Percentiles rank a stretch among this genome's conserved stretches.
Conservation (phyloP, 2,329 filamentous ascomycete species). For the Cytospora piceicola region DNA sequence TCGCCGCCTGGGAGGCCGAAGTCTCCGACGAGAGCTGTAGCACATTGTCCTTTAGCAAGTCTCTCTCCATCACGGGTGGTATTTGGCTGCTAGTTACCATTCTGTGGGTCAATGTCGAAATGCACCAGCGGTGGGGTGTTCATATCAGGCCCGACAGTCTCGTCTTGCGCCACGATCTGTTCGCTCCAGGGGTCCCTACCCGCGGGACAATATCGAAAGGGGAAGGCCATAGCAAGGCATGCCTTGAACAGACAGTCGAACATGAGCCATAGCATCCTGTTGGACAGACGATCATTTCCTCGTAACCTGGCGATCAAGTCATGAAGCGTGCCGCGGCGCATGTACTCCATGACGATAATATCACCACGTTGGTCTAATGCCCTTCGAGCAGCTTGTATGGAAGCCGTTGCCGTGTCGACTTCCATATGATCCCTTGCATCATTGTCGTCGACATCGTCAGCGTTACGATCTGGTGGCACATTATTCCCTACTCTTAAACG, state of each 20-base stretch:
- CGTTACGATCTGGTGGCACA: no score
- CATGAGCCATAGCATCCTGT: conserved; percentile 12
- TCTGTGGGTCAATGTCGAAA: conserved; percentile 13
- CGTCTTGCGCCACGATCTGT: background rate
- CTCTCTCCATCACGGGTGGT: background rate
- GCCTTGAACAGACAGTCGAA: conserved; percentile 18
- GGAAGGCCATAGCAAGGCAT: conserved; percentile 5
- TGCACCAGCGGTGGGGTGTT: conserved; percentile 8
- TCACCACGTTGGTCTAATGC: background rate
- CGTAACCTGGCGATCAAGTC: background rate
- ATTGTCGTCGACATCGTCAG: no score
- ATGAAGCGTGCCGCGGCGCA: conserved; percentile 1
- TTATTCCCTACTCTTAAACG: background rate
- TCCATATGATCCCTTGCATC: background rate
- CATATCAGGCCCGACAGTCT: no score
- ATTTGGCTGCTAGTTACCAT: background rate
- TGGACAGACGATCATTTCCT: background rate
- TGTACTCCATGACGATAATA: conserved; percentile 9
- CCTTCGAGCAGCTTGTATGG: background rate
- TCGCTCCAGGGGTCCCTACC: background rate
- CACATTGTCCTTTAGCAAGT: background rate
- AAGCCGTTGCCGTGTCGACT: background rate
- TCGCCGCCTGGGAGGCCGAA: background rate
- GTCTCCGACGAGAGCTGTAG: conserved; percentile 6
- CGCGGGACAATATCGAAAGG: background rate